Evolutionary conservation across 495 filamentous ascomycete species (phyloP).

Genomic region (Cercophora newfieldiana): DNA sequence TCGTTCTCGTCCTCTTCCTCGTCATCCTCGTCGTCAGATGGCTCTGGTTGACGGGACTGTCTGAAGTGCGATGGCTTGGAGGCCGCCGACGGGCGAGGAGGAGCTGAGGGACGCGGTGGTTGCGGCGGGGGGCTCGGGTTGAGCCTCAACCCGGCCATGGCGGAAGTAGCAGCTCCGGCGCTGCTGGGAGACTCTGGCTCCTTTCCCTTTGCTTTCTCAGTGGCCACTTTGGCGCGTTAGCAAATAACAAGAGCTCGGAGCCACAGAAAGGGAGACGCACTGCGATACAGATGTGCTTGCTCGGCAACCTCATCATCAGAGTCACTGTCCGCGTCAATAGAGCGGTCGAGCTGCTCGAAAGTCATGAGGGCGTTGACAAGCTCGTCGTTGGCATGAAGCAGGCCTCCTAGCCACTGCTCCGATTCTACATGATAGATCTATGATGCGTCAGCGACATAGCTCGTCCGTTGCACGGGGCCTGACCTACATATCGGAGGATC

Average conservation of each 20-base stretch:
- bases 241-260: neutral
- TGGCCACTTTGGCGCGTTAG: constrained; percentile 41
- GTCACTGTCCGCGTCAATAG: constrained; percentile 94
- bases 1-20: constrained; percentile 64
- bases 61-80: constrained; percentile 37
- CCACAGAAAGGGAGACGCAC: constrained; percentile 32
- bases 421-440: constrained; percentile 80
- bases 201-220: constrained; percentile 52
- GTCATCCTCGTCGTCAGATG: constrained; percentile 36
- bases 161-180: constrained; percentile 32
- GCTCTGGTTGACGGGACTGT: constrained; percentile 29
- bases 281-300: constrained; percentile 56
- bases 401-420: constrained; percentile 75
- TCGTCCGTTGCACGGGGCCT: neutral
- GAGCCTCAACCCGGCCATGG: constrained; percentile 43
- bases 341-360: constrained; percentile 92
- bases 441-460: neutral
- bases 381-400: constrained; percentile 81
- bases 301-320: constrained; percentile 70
- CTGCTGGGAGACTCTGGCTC: constrained; percentile 41
- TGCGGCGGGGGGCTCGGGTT: constrained; percentile 34
- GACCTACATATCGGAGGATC: constrained; percentile 75
- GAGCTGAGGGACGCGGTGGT: constrained; percentile 41
- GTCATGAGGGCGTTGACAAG: constrained; percentile 91
- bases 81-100: constrained; percentile 42